Evolutionary conservation across 2,329 filamentous ascomycete species (phyloP).

Genomic region (Thermochaetoides dissita): DNA sequence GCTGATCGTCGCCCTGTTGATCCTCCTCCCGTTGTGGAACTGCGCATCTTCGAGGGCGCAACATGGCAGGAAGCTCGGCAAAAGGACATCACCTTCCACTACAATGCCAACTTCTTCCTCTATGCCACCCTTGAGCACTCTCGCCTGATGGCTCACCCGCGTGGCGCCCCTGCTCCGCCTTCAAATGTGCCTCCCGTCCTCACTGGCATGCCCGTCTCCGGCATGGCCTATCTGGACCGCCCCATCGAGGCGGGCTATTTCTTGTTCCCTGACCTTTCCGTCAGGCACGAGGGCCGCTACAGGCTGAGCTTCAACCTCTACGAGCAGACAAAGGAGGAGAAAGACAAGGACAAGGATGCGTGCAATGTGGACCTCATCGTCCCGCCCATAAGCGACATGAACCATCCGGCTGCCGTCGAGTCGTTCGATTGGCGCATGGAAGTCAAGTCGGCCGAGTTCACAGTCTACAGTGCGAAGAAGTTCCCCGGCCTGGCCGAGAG

Average conservation of each 20-base stretch:
- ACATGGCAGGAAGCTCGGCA: conserved; percentile 47
- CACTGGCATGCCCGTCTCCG: conserved; percentile 86
- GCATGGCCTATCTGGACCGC: conserved; percentile 89
- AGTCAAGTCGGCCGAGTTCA: conserved; percentile 75
- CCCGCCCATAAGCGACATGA: conserved; percentile 19
- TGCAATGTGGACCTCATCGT: conserved; percentile 13
- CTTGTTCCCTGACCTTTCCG: conserved; percentile 91
- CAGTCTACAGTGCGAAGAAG: conserved; percentile 93
- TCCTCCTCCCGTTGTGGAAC: conserved; percentile 83
- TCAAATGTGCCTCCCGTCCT: conserved; percentile 67
- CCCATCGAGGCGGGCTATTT: conserved; percentile 76
- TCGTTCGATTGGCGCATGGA: conserved; percentile 76
- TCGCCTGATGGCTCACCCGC: conserved; percentile 67
- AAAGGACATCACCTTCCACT: conserved; percentile 69
- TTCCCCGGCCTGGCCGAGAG: conserved; percentile 89
- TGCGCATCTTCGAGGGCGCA: conserved; percentile 67
- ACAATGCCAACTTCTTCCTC: conserved; percentile 96
- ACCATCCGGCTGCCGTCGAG: conserved; percentile 23
- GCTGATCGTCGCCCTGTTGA: conserved; percentile 87
- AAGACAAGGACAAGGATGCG: conserved; percentile 49
- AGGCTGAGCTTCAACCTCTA: conserved; percentile 84
- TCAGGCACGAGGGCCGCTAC: conserved; percentile 89
- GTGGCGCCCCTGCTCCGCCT: conserved; percentile 47
- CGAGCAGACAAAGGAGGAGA: conserved; percentile 77
- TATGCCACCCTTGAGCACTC: conserved; percentile 84